Conservation (phyloP, 1,139 yeast genomes). For the Suhomyces guaymorum region DNA sequence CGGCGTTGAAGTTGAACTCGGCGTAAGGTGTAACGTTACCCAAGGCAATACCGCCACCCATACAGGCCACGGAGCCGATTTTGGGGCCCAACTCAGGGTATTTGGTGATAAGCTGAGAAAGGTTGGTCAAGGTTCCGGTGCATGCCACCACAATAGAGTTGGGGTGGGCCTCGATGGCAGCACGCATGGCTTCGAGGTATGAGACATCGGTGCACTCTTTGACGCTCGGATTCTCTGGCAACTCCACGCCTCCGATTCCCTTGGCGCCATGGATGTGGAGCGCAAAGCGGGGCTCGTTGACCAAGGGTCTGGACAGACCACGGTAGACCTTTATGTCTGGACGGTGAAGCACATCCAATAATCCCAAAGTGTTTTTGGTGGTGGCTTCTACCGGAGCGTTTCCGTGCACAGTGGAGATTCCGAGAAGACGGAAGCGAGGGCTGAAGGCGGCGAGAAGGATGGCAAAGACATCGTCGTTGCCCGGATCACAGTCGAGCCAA, state of each 20-base stretch:
- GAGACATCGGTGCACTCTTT: conserved; percentile 29
- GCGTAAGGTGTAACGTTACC: conserved; percentile 53
- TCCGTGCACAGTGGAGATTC: conserved; percentile 83
- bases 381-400: conserved; percentile 70
- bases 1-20: conserved; percentile 79
- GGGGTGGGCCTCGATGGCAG: conserved; percentile 43
- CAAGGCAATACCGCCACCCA: conserved; percentile 72
- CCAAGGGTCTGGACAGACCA: conserved; percentile 63
- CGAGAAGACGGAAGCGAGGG: conserved; percentile 61
- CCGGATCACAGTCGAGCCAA: conserved; percentile 95
- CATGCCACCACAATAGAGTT: conserved; percentile 59
- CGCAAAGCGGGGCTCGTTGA: conserved; percentile 51
- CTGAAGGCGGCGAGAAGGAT: conserved; percentile 61
- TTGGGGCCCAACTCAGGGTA: conserved; percentile 53
- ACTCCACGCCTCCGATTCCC: conserved; percentile 72
- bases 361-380: conserved; percentile 66
- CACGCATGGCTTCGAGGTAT: conserved; percentile 59
- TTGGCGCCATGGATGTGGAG: conserved; percentile 69
- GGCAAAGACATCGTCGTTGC: conserved; percentile 87
- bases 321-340: conserved; percentile 59
- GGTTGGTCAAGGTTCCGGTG: conserved; percentile 74
- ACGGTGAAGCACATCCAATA: conserved; percentile 58
- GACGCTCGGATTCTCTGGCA: conserved; percentile 51
- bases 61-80: conserved; percentile 57
- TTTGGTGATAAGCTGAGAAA: conserved; percentile 51